Percentiles rank a stretch among this genome's conserved stretches.
Evolutionary conservation across 352 stramenopile species (phyloP).

Genomic region (Stramenopiles sp.): DNA sequence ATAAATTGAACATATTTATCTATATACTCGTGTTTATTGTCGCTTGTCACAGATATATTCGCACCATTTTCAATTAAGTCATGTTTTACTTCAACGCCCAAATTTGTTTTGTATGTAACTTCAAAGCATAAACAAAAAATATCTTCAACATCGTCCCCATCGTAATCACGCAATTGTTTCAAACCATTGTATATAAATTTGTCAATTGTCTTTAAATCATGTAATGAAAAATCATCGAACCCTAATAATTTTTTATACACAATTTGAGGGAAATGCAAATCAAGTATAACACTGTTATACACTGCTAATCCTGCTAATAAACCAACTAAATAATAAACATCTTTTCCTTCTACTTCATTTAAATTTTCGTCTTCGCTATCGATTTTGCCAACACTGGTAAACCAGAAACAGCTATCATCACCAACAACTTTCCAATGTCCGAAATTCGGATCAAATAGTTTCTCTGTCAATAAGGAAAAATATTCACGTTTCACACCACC

Average conservation of each 20-base stretch:
- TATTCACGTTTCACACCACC: conserved; percentile 62
- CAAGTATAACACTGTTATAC: conserved; percentile 56
- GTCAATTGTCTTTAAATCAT: conserved; percentile 44
- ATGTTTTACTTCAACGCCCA: background rate
- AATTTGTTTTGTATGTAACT: background rate
- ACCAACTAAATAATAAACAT: conserved; percentile 23
- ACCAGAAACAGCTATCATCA: background rate
- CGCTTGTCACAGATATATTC: background rate
- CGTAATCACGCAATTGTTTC: conserved; percentile 40
- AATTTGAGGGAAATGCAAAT: conserved; percentile 45
- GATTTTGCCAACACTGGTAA: too few species aligned
- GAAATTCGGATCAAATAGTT: conserved; percentile 47
- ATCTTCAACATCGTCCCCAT: conserved; percentile 45
- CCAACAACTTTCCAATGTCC: background rate
- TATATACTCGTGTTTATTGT: conserved; percentile 12
- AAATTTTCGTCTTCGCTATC: too few species aligned
- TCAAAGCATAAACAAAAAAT: conserved; percentile 41
- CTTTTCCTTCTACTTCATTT: background rate
- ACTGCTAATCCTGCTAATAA: conserved; percentile 48
- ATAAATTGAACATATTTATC: conserved; percentile 5
- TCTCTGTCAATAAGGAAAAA: conserved; percentile 45
- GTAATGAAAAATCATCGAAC: conserved; percentile 22
- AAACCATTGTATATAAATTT: conserved; percentile 32
- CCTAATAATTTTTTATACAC: conserved; percentile 51
- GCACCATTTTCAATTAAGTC: background rate